Base-by-base conservation (phyloP, 75 land plant genomes). In the Pinus albicaulis region DNA sequence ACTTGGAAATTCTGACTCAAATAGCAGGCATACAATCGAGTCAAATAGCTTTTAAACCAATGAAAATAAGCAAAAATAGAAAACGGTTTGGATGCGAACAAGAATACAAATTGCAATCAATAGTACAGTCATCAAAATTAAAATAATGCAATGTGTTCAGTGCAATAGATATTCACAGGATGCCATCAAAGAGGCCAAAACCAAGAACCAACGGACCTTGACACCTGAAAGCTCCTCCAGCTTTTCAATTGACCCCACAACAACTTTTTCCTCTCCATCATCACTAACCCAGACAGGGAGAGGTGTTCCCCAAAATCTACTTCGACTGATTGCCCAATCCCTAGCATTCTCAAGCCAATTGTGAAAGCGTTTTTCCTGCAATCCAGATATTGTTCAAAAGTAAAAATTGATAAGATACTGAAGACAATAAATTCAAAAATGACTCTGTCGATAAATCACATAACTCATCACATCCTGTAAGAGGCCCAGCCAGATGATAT, bases 281-380 rank as follows among this genome's bases (percentile, higher is more conserved):
- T 87, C 91, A 70, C 99, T 98, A 4, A 87, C 79, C 99, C 99
- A 98, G 38, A 98, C 57, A 41, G 99, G 99, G 55, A 98, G 78
- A 62, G 99, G 99, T 60, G 99, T 98, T 3, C 99, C 99, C 99
- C 99, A 98, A 76, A 95, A 98, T 48, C 99, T 89, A 79, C 91
- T 98, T 77, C 99, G 86, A 82, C 98, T 95, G 15, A 98, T 76
- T 68, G 94, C 92, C 99, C 99, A 98, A 78, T 98, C 99, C 81
- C 99, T 85, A 20, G 99, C 98, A 95, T 95, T 95, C 81, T 98
- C 99, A 56, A 98, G 82, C 99, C 99, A 98, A 80, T 93, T 98
- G 76, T 98, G 99, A 65, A 98, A 98, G 10, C 99, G 85, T 66
- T 98, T 98, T 71, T 98, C 99, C 98, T 96, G 88, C 68, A 76